Evolutionary conservation across 2,329 filamentous ascomycete genomes (phyloP), one percentile per base, ranked within the genome.

Genomic region (Penicillium concentricum): DNA sequence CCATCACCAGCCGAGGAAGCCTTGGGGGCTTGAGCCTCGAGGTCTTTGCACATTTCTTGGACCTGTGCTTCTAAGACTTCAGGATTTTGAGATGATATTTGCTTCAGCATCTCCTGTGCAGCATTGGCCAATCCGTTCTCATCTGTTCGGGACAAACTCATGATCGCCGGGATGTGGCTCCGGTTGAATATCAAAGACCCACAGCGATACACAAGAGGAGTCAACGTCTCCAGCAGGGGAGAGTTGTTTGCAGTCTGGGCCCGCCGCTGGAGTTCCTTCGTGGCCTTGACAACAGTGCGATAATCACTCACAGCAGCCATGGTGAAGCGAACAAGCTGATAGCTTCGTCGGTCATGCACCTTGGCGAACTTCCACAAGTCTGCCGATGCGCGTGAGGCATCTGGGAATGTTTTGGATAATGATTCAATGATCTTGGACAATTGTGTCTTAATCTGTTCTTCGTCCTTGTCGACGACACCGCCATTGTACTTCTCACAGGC

Each of bases 281-380:
- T 89, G 1, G 93, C 92, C 66, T 92, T 91, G 61, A 88, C 85
- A 43, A 97, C 91, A 38, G 91, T 96, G 67, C 91, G 89, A 74
- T 96, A 97, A 69, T 99, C 94, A 66, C 89, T 92, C 61, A 93
- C 89, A 4, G 90, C 86, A 30, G 87, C 88, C 71, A 92, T 91
- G 51, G 91, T 87, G 72, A 92, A 97, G 56, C 89, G 87, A 63
- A 97, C 86, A 22, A 99, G 84, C 67, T 95, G 89, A 73, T 97
- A 97, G 66, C 85, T 89, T 54, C 94, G 87, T 50, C 93, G 88
- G 71, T 99, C 92, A 68, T 97, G 91, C 65, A 88, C 82, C 73
- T 93, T 96, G 37, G 91, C 92, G 70, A 97, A 97, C 67, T 90
- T 95, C 77, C 90, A 87, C 13, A 99, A 78, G 73, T 97, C 92